phyloP scores from a whole-genome alignment of 768 basidiomycete species.

The Boletus insuetus region DNA sequence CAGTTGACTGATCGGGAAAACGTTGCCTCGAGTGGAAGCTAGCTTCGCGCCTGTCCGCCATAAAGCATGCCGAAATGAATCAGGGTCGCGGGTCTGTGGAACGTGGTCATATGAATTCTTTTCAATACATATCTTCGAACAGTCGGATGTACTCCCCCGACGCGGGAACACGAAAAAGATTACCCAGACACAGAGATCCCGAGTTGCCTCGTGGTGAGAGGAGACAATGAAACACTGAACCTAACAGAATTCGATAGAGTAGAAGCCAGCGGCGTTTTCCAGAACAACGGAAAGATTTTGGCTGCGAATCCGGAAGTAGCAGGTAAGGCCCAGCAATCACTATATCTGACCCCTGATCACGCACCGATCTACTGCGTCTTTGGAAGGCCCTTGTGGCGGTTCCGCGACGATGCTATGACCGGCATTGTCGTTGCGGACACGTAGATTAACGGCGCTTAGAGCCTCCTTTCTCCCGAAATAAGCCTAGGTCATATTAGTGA shows the following conservation, averaged over 20 bases:
- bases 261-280: slow-evolving; percentile 25
- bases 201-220: slow-evolving; percentile 3
- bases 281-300: slow-evolving; percentile 17
- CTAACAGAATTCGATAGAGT: slow-evolving; percentile 4
- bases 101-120: slow-evolving; percentile 1
- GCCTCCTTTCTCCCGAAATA: slow-evolving; percentile 11
- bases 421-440: slow-evolving; percentile 23
- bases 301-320: slow-evolving; percentile 29
- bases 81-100: slow-evolving; percentile 21
- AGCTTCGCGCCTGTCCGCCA: slow-evolving; percentile 10
- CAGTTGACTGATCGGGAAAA: slow-evolving; percentile 16
- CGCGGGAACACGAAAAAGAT: background rate
- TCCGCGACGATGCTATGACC: slow-evolving; percentile 23
- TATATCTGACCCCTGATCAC: slow-evolving; percentile 24
- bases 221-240: background rate
- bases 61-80: slow-evolving; percentile 29
- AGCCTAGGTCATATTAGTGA: background rate
- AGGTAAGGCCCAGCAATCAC: slow-evolving; percentile 21
- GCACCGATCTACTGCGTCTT: slow-evolving; percentile 26
- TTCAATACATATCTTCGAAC: background rate
- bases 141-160: background rate
- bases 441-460: slow-evolving; percentile 19
- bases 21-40: slow-evolving; percentile 12
- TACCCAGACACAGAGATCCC: background rate
- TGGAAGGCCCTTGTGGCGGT: slow-evolving; percentile 27